Evolutionary conservation across 768 basidiomycete species (phyloP).

Genomic region (Pilatotrama ljubarskyi): DNA sequence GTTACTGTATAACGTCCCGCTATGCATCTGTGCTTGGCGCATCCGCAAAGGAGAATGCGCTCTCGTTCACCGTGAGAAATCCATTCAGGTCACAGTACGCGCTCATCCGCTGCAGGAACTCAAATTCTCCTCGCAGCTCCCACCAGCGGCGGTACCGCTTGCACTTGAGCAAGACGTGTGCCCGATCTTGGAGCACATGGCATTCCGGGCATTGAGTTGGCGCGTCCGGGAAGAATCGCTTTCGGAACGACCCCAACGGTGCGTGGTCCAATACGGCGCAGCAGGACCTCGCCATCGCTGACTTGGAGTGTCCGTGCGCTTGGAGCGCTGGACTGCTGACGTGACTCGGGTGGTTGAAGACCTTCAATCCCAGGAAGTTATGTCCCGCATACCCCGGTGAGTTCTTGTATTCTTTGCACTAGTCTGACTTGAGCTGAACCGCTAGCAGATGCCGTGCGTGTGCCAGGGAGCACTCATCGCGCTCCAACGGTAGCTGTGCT

Average conservation of each 20-base stretch:
- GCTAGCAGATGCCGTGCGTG: not conserved
- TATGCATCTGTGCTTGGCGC: not conserved
- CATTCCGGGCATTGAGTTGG: not conserved
- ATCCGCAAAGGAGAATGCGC: constrained; percentile 13
- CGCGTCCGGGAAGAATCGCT: not conserved
- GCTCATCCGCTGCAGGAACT: constrained; percentile 8
- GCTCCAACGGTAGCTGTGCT: not conserved
- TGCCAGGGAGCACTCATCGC: constrained; percentile 1
- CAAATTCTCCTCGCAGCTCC: constrained; percentile 6
- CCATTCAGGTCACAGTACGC: not conserved
- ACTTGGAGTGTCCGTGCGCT: not conserved
- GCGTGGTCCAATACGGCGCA: not conserved
- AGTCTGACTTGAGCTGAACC: not conserved
- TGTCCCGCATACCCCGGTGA: not conserved
- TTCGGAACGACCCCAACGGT: not conserved
- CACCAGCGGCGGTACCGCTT: constrained; percentile 6
- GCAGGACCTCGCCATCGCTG: constrained; percentile 8
- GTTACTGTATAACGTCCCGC: no score
- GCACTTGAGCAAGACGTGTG: constrained; percentile 4
- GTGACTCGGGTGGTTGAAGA: not conserved
- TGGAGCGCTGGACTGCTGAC: not conserved
- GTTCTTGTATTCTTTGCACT: no score
- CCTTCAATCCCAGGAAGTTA: not conserved
- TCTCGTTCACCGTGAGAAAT: constrained; percentile 4
- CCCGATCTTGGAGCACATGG: constrained; percentile 3